Percentiles rank a stretch among this genome's conserved stretches.
These are phyloP conservation scores for Auricularia auricula-judae DNA, from an alignment of 768 basidiomycete genomes.

Conservation along the genomic window DNA sequence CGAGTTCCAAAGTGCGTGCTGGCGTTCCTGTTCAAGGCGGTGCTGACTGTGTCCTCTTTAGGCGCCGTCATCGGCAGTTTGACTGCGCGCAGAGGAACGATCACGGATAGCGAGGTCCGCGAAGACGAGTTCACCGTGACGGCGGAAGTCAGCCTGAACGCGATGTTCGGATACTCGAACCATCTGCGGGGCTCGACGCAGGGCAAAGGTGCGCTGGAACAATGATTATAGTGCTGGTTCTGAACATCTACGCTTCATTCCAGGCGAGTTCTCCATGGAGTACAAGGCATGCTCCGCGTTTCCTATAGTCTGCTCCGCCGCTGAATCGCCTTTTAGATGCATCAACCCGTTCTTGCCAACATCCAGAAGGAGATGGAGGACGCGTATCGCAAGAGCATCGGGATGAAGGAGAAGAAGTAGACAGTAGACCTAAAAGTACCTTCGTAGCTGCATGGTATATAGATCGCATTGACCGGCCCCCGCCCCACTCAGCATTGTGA, in stretches of 20 bases:
- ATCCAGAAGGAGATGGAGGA: conserved; percentile 85
- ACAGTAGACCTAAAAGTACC: neutral
- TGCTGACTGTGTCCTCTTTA: conserved; percentile 15
- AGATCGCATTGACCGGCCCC: neutral
- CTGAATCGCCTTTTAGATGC: conserved; percentile 36
- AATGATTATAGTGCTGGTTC: conserved; percentile 14
- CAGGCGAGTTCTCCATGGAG: conserved; percentile 37
- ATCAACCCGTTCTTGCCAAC: conserved; percentile 74
- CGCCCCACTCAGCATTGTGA: neutral
- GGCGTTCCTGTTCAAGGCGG: neutral
- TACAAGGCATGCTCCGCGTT: conserved; percentile 41
- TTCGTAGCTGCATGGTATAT: neutral
- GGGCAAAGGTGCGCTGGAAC: conserved; percentile 68
- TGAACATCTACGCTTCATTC: conserved; percentile 20
- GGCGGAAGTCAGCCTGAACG: conserved; percentile 90
- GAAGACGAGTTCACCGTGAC: conserved; percentile 92
- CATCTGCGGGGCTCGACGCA: conserved; percentile 89
- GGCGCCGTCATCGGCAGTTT: conserved; percentile 87
- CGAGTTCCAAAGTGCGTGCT: conserved; percentile 77
- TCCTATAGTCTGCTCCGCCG: neutral
- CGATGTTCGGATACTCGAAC: conserved; percentile 97
- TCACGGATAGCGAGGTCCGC: conserved; percentile 90
- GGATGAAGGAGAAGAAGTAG: conserved; percentile 55
- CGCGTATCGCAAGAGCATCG: conserved; percentile 69
- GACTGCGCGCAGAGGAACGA: conserved; percentile 85